phyloP scores from a whole-genome alignment of 2,329 filamentous ascomycete genomes.

The Sclerotinia borealis region DNA sequence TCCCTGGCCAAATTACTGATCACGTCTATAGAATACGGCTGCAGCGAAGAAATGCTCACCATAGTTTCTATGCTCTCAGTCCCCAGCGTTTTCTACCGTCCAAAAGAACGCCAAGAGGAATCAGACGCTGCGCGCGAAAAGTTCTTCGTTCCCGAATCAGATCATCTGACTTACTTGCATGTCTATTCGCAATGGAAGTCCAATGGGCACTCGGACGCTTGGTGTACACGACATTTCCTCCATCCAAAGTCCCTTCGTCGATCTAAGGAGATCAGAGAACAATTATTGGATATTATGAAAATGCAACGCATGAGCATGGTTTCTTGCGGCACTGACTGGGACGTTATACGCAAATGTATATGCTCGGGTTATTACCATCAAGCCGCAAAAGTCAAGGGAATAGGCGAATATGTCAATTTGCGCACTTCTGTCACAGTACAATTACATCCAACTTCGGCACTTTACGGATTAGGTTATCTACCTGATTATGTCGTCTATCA shows the following conservation, averaged over 20 bases:
- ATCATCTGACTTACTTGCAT: conserved; percentile 91
- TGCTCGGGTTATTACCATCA: conserved; percentile 98
- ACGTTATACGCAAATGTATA: conserved; percentile 90
- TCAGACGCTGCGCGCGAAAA: conserved; percentile 93
- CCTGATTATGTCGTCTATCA: conserved; percentile 98
- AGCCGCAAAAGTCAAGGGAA: conserved; percentile 89
- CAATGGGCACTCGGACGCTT: conserved; percentile 82
- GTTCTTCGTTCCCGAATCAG: conserved; percentile 96
- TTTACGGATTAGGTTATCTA: conserved; percentile 88
- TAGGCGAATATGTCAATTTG: conserved; percentile 95
- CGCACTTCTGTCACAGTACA: conserved; percentile 91
- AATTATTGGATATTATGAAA: conserved; percentile 89
- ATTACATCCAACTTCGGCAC: conserved; percentile 85
- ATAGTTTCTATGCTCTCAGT: conserved; percentile 98
- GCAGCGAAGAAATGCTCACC: conserved; percentile 95
- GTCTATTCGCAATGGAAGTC: conserved; percentile 94
- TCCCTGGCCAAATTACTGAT: conserved; percentile 92
- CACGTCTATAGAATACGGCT: conserved; percentile 81
- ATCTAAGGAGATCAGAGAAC: conserved; percentile 90
- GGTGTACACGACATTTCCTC: conserved; percentile 90
- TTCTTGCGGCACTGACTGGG: conserved; percentile 95
- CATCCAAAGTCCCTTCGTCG: conserved; percentile 90
- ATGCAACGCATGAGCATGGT: conserved; percentile 84
- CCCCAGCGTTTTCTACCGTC: conserved; percentile 92
- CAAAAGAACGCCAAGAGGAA: conserved; percentile 94